Conservation (phyloP, 495 filamentous ascomycete genomes). For the Chlorociboria aeruginascens region DNA sequence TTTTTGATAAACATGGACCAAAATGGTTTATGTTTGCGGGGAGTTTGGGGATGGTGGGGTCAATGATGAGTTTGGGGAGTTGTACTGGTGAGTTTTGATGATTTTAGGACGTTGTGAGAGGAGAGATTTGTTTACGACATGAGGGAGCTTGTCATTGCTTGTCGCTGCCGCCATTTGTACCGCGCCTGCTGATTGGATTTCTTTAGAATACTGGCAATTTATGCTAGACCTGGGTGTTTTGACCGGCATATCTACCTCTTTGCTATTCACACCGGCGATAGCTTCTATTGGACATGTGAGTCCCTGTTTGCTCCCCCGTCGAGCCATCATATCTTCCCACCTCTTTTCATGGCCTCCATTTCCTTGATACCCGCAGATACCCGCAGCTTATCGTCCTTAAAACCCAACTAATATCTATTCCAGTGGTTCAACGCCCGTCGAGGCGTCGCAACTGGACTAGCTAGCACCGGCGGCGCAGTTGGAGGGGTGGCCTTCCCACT, state of each 20-base stretch:
- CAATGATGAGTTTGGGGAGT: not conserved
- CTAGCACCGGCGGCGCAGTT: conserved; percentile 62
- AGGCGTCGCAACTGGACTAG: conserved; percentile 59
- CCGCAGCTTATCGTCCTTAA: too few species aligned
- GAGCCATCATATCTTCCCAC: too few species aligned
- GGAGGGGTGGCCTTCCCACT: conserved; percentile 64
- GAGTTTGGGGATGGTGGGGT: too few species aligned
- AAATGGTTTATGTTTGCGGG: not conserved
- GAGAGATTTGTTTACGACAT: too few species aligned
- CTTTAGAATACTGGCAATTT: conserved; percentile 69
- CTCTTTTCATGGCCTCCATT: conserved; percentile 50
- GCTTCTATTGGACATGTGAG: conserved; percentile 36
- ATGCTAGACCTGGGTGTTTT: conserved; percentile 68
- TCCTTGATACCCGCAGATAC: conserved; percentile 52
- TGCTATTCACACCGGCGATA: conserved; percentile 77
- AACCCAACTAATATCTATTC: too few species aligned
- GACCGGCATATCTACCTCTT: conserved; percentile 62
- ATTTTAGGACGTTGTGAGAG: too few species aligned
- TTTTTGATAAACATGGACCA: not conserved
- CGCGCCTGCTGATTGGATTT: not conserved
- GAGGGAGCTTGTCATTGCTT: too few species aligned
- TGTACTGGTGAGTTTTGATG: not conserved
- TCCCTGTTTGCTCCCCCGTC: too few species aligned
- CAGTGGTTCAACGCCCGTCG: too few species aligned
- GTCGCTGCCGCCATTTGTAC: not conserved